Evolutionary conservation across 768 basidiomycete genomes (phyloP), one percentile per base, ranked within the genome.

Genomic region (Kwoniella newhampshirensis): DNA sequence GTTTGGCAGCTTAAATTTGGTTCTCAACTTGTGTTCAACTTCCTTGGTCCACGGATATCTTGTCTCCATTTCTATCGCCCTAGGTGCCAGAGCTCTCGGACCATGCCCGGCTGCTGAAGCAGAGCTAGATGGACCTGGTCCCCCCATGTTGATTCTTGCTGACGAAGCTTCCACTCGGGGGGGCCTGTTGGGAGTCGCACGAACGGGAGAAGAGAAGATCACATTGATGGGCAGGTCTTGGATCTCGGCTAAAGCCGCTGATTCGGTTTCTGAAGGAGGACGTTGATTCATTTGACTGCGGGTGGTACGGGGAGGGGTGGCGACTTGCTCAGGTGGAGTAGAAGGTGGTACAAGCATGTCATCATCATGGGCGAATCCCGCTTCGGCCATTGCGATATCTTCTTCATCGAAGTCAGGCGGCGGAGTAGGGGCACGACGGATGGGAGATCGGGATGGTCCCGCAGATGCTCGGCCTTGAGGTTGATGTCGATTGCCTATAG

Each of bases 1-100:
- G 0, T 71, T 67, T 0, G 81, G 66, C 13, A 97, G 79, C 4
- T 78, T 78, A 76, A 97, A 98, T 0, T 82, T 79, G 7, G 75
- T 64, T 44, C 77, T 80, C 8, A 92, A 80, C 12, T 82, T 81
- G 21, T 75, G 75, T 59, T 78, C 76, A 47, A 88, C 79, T 69
- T 89, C 87, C 43, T 70, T 69, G 6, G 61, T 68, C 77, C 77
- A 77, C 0, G 74, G 67, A 54, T 74, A 60, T n/a, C 45, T 59
- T 25, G 62, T 52, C 9, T 67, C 67, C 2, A 59, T 23, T 32
- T 64, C 46, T n/a, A 62, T 35, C 13, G 30, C 57, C 15, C 61
- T 5, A 27, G 48, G 37, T n/a, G 35, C 26, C 15, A 23, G 35
- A 18, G 53, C 20, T 18, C 25, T 37, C 18, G 40, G 54, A 2